These are phyloP conservation scores for Sclerotinia nivalis DNA, from an alignment of 2,329 filamentous ascomycete species.

Conservation along the genomic window DNA sequence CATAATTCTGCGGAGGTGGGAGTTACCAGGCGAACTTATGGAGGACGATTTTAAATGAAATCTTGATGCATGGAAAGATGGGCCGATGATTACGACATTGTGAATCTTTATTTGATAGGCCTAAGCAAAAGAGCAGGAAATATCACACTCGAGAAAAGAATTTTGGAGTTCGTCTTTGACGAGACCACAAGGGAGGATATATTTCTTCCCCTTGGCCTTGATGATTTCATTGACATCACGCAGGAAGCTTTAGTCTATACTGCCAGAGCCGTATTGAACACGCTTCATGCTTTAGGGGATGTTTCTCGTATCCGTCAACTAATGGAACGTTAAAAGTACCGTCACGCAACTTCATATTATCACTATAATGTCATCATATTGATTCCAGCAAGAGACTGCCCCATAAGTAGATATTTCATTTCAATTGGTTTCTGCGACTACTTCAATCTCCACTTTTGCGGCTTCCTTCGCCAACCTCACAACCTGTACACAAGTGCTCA, in stretches of 20 bases:
- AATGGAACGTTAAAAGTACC: not conserved
- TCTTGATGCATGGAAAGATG: not conserved
- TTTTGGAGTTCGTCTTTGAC: not conserved
- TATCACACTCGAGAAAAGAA: not conserved
- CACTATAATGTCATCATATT: not conserved
- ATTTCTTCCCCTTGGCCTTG: not conserved
- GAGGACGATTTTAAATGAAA: slow-evolving; percentile 9
- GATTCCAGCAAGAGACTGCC: too few relatives aligned
- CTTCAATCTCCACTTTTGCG: slow-evolving; percentile 20
- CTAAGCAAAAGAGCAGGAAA: not conserved
- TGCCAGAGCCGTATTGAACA: not conserved
- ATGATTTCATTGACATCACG: not conserved
- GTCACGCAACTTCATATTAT: not conserved
- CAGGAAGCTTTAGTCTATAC: not conserved
- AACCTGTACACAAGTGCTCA: slow-evolving; percentile 20
- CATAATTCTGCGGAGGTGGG: slow-evolving; percentile 26
- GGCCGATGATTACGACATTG: not conserved
- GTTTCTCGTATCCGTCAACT: not conserved
- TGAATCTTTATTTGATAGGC: not conserved
- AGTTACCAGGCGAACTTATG: slow-evolving; percentile 16
- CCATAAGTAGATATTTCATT: not conserved
- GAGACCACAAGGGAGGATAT: not conserved
- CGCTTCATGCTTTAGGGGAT: not conserved
- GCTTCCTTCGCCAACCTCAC: slow-evolving; percentile 19
- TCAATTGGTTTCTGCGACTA: slow-evolving; percentile 22